Evolutionary conservation across 495 filamentous ascomycete genomes (phyloP).

Genomic region (Glonium stellatum): DNA sequence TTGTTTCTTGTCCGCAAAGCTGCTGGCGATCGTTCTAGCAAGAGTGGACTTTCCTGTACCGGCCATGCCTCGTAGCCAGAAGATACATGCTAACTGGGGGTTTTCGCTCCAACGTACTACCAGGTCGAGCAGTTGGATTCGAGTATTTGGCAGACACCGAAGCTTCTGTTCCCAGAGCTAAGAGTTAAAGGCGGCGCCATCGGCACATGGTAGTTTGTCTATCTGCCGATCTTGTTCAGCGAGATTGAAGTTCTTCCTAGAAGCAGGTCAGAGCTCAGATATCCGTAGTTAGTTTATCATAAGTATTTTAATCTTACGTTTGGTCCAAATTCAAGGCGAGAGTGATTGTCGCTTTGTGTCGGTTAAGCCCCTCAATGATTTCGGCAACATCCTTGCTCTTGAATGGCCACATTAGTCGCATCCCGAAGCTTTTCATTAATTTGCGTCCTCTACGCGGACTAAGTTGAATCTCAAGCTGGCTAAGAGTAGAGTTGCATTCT

Average conservation of each 20-base stretch:
- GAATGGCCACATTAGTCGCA: background rate
- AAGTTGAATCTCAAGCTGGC: background rate
- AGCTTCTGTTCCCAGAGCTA: constrained; percentile 1
- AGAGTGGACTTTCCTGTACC: background rate
- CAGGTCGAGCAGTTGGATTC: constrained; percentile 15
- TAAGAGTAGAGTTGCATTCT: background rate
- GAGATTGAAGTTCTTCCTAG: background rate
- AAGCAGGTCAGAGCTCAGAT: background rate
- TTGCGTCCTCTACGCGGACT: background rate
- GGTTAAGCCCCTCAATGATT: background rate
- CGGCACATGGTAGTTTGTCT: constrained; percentile 8
- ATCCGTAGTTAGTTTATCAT: background rate
- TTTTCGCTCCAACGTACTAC: constrained; percentile 12
- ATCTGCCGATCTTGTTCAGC: background rate
- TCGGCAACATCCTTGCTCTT: background rate
- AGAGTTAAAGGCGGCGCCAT: constrained; percentile 18
- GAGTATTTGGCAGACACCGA: constrained; percentile 17
- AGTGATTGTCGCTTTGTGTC: background rate
- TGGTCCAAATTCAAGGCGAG: background rate
- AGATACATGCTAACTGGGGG: constrained; percentile 13
- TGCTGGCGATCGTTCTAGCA: background rate
- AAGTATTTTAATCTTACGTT: background rate
- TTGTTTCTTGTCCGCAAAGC: constrained; percentile 6
- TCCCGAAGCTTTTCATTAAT: background rate
- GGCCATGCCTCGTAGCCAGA: constrained; percentile 32